A percentile compares a stretch with the other conserved stretches of the same genome.
Evolutionary conservation across 139 green algal species (phyloP).

Genomic region (Haematococcus lacustris): DNA sequence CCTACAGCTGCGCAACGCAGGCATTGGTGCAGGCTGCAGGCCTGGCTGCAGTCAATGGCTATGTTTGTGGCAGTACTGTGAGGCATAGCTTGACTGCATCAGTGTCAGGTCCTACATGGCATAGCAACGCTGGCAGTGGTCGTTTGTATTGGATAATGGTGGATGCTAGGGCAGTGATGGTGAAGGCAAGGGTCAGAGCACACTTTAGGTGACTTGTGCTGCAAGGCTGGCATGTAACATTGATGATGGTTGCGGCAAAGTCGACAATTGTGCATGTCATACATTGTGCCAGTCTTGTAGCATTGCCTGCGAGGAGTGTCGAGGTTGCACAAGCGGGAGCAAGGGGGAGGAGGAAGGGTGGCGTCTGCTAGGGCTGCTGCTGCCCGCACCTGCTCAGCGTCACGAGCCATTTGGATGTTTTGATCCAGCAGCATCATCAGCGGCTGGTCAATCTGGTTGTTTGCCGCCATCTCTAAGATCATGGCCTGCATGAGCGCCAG

Average conservation of each 20-base stretch:
- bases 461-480: conserved; percentile 73
- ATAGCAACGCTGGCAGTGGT: no score
- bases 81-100: no score
- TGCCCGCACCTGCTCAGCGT: conserved; percentile 50
- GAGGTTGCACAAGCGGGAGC: no score
- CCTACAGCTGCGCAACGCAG: background rate
- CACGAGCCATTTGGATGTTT: conserved; percentile 69
- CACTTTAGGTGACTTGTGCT: background rate
- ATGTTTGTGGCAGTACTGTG: no score
- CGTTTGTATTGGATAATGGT: no score
- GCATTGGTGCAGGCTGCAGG: no score
- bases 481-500: conserved; percentile 1
- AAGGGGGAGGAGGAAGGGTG: no score
- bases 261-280: background rate
- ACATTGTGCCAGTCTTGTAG: background rate
- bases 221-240: background rate
- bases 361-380: conserved; percentile 11
- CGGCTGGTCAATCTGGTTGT: conserved; percentile 66
- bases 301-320: no score
- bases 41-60: background rate
- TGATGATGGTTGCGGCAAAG: background rate
- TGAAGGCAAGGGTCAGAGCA: background rate
- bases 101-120: no score
- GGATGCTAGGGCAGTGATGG: no score
- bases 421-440: conserved; percentile 74